Base-by-base conservation (phyloP, 768 basidiomycete species). In the Hydnomerulius pinastri region DNA sequence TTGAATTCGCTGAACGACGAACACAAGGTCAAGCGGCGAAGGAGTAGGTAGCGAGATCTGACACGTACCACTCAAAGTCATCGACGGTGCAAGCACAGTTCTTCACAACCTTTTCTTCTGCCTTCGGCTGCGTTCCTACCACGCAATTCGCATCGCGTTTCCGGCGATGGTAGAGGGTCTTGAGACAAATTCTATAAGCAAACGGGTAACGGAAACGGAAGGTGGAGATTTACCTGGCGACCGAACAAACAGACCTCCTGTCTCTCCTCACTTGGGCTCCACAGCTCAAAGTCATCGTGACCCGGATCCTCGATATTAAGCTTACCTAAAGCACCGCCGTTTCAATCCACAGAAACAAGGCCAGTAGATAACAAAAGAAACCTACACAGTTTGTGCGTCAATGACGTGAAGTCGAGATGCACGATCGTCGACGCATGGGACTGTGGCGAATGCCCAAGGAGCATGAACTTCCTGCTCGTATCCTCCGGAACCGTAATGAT, bases 11-110 rank as follows among this genome's bases (percentile, higher is more conserved):
- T 98, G 40, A 15, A 20, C 20, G 36, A 41, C 39, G 21, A 43
- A 7, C 33, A 24, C 21, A 21, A 21, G n/a, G 9, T 7, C 21
- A 30, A 48, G 9, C 13, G 25, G 21, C 13, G n/a, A 25, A 41
- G 3, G 13, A 30, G 9, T 15, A 10, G 11, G 10, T 20, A 32
- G 6, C 12, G 18, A 15, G 12, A 43, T n/a, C 12, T 6, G 6
- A 63, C n/a, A n/a, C 86, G 49, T 50, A 94, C 96, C 97, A 99
- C 73, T 99, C 97, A 65, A 98, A 98, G 71, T 99, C 97, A 0
- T 77, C 74, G 10, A 66, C 56, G 0, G 73, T 70, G 60, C 97
- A 98, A 1, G 78, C 66, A 62, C 97, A 99, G 48, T 88, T 86
- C 32, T 77, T 71, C 18, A 86, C 79, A 25, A 88, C 62, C 29